Evolutionary conservation across 345 rosid genomes (phyloP), one percentile per base, ranked within the genome.

Genomic region (Eutrema heterophyllum): DNA sequence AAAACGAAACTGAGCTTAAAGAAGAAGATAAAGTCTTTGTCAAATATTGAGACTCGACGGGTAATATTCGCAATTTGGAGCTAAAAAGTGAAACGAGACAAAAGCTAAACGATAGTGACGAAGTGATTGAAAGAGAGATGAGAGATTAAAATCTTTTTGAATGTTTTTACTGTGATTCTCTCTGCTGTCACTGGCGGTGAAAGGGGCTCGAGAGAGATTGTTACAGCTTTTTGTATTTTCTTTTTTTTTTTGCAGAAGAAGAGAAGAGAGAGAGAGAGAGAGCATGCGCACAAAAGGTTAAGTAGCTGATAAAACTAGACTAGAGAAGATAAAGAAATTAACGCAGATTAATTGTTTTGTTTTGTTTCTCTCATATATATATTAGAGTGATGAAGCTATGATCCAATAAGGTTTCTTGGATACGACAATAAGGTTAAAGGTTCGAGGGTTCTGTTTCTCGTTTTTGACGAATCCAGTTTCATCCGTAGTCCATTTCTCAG

Each of bases 201-300:
- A 67, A 73, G 79, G 71, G 78, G 80, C 84, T 81, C 64, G 71
- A 67, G 82, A 74, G 82, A 79, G 72, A 68, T 61, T 73, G 71
- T 63, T 64, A 50, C 81, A 68, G 81, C 69, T 50, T 50, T 61
- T 40, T n/a, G n/a, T n/a, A n/a, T n/a, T n/a, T 2, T 27, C 24
- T 21, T 1, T 21, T 21, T 21, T 27, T 44, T 1, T 9, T 60
- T 53, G 33, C 71, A 62, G 65, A 50, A 61, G 68, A 51, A 58
- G 46, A 56, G 50, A 15, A 62, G 16, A n/a, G 13, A 30, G 27
- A 27, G 39, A 38, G 75, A 57, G 61, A 56, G 80, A 16, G 66
- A 62, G 72, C 78, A 72, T 72, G 74, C 78, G 78, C 61, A 68
- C 74, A 73, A 72, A 72, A 67, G 78, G 72, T 65, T 5, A 41